A percentile compares a stretch with the other conserved stretches of the same genome.
These are phyloP conservation scores for Podospora anserina DNA, from an alignment of 495 filamentous ascomycete species.

Conservation along the genomic window DNA sequence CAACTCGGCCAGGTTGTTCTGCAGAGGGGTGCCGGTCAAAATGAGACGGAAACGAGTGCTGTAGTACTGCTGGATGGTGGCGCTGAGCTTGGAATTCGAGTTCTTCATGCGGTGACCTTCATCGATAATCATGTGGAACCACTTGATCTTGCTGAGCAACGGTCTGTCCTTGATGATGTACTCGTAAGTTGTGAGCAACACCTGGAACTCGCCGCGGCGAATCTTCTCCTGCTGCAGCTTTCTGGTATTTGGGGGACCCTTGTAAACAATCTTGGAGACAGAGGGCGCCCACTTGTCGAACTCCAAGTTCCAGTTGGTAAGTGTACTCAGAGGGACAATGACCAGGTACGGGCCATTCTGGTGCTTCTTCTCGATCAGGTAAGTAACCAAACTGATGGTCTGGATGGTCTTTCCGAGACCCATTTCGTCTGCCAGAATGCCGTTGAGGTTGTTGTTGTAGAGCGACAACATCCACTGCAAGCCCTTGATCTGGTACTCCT, in stretches of 20 bases:
- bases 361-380: slow-evolving; percentile 92
- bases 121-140: slow-evolving; percentile 99
- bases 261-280: slow-evolving; percentile 86
- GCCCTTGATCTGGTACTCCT: slow-evolving; percentile 98
- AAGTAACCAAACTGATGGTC: slow-evolving; percentile 95
- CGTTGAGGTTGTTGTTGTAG: slow-evolving; percentile 99
- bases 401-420: slow-evolving; percentile 99
- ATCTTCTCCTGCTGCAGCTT: slow-evolving; percentile 93
- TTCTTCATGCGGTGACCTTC: slow-evolving; percentile 99
- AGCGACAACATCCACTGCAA: slow-evolving; percentile 99
- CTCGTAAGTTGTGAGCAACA: slow-evolving; percentile 94
- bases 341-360: slow-evolving; percentile 93
- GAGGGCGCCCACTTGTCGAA: slow-evolving; percentile 98
- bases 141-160: slow-evolving; percentile 92
- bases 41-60: slow-evolving; percentile 91
- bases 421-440: slow-evolving; percentile 98
- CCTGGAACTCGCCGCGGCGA: slow-evolving; percentile 92
- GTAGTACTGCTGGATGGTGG: slow-evolving; percentile 92
- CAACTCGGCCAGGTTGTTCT: slow-evolving; percentile 94
- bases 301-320: slow-evolving; percentile 98
- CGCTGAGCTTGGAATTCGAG: slow-evolving; percentile 91
- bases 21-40: slow-evolving; percentile 92
- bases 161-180: slow-evolving; percentile 99
- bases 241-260: slow-evolving; percentile 83
- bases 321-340: slow-evolving; percentile 91